These are phyloP conservation scores for Periconia sp. DNA, from an alignment of 2,329 filamentous ascomycete species.

Conservation along the genomic window DNA sequence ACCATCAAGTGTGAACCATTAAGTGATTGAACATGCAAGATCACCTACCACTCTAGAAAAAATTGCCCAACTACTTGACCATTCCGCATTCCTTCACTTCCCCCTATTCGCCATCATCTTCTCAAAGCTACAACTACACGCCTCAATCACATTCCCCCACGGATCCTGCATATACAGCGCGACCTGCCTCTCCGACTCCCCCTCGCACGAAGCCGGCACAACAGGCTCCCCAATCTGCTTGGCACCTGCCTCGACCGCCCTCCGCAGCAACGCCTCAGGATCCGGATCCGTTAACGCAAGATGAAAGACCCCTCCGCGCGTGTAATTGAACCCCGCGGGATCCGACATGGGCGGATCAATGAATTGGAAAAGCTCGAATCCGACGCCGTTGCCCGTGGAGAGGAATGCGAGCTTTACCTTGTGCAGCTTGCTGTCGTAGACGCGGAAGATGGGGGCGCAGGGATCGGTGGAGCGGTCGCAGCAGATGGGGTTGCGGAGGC, in stretches of 20 bases:
- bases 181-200: constrained; percentile 15
- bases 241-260: constrained; percentile 27
- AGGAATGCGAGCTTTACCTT: constrained; percentile 39
- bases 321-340: constrained; percentile 55
- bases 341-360: constrained; percentile 25
- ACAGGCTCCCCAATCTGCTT: constrained; percentile 32
- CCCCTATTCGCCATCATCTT: constrained; percentile 23
- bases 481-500: constrained; percentile 8
- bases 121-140: constrained; percentile 28
- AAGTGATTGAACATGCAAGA: no score
- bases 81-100: no score
- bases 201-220: constrained; percentile 7
- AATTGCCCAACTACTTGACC: no score
- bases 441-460: constrained; percentile 34
- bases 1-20: no score
- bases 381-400: constrained; percentile 38
- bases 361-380: constrained; percentile 45
- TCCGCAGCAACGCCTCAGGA: constrained; percentile 28
- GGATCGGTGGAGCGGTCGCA: constrained; percentile 8
- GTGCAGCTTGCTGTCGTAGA: constrained; percentile 34
- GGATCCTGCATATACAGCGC: constrained; percentile 23
- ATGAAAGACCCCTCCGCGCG: constrained; percentile 43
- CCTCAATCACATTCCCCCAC: constrained; percentile 32
- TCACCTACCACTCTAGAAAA: no score
- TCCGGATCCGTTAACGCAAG: constrained; percentile 37